Base-by-base conservation (phyloP, 2,329 filamentous ascomycete species). In the Cadophora gregata region DNA sequence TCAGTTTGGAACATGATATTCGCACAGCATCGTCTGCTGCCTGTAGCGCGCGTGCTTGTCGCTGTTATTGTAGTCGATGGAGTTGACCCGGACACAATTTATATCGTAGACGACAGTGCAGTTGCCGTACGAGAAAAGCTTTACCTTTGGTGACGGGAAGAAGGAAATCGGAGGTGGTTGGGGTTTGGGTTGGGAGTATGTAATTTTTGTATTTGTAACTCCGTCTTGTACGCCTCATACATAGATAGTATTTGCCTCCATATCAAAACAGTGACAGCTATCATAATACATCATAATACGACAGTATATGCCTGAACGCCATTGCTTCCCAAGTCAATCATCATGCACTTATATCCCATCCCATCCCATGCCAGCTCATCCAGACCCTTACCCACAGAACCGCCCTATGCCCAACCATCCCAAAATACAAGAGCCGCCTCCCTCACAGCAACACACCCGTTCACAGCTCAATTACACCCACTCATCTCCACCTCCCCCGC, bases 401-500 rank as follows among this genome's bases (percentile, higher is more conserved):
- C 29, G 9, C 4, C 21, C 53, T n/a, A 36, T 33, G 10, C 10
- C 31, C 31, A n/a, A 16, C 31, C 42, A 47, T 47, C 9, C 33
- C 55, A 58, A 58, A 42, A 19, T 58, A 42, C 55, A 38, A 19
- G 36, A 12, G 1, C 5, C 33, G 10, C 14, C n/a, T 24, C n/a
- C 53, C 19, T 33, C 24, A 7, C 5, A 6, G 24, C 31, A 27
- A 24, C 4, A 38, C 25, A 16, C 10, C 31, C n/a, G 19, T 21
- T 38, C 55, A 21, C 31, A 58, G n/a, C 12, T 56, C 47, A 65
- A 25, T 56, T 56, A 56, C 36, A 69, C 56, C 74, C 75, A 63
- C 70, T 70, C 75, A 77, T 77, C 67, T 75, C 73, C n/a, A 75
- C 70, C 60, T 77, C 75, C 25, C 45, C 56, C 21, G 63, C 60